These are phyloP conservation scores for Anastatica hierochuntica DNA, from an alignment of 345 rosid species.

Conservation along the genomic window DNA sequence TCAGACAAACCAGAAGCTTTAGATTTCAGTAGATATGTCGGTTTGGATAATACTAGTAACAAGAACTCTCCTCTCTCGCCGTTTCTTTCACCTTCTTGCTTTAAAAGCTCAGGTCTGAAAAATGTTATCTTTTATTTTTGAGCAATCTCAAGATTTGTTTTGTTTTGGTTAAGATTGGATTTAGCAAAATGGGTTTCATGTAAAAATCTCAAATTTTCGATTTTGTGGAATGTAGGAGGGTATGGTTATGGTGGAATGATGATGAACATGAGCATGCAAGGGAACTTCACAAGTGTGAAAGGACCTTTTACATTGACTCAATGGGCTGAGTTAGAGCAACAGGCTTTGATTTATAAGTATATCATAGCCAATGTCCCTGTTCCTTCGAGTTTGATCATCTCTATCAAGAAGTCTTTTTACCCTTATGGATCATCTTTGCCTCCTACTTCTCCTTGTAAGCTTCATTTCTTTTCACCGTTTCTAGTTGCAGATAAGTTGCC, in stretches of 20 bases:
- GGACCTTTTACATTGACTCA: slow-evolving; percentile 64
- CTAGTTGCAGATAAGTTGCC: too few relatives aligned
- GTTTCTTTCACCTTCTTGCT: slow-evolving; percentile 25
- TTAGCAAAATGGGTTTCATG: neutral
- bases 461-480: neutral
- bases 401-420: slow-evolving; percentile 61
- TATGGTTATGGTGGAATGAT: slow-evolving; percentile 44
- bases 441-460: slow-evolving; percentile 44
- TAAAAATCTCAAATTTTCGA: neutral
- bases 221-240: slow-evolving; percentile 4
- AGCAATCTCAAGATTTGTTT: slow-evolving; percentile 18
- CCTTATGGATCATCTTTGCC: slow-evolving; percentile 45
- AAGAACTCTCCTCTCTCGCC: slow-evolving; percentile 19
- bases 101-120: slow-evolving; percentile 34
- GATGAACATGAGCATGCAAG: slow-evolving; percentile 48
- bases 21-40: slow-evolving; percentile 23
- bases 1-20: slow-evolving; percentile 34
- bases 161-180: slow-evolving; percentile 6
- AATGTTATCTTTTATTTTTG: neutral
- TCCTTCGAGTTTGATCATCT: slow-evolving; percentile 62
- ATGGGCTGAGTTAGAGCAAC: slow-evolving; percentile 94
- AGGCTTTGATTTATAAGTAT: slow-evolving; percentile 85
- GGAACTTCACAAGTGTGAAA: slow-evolving; percentile 31
- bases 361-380: slow-evolving; percentile 66
- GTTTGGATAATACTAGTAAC: slow-evolving; percentile 31